A percentile compares a stretch with the other conserved stretches of the same genome.
Conservation (phyloP, 2,329 filamentous ascomycete species). For the Parastagonospora nodorum region DNA sequence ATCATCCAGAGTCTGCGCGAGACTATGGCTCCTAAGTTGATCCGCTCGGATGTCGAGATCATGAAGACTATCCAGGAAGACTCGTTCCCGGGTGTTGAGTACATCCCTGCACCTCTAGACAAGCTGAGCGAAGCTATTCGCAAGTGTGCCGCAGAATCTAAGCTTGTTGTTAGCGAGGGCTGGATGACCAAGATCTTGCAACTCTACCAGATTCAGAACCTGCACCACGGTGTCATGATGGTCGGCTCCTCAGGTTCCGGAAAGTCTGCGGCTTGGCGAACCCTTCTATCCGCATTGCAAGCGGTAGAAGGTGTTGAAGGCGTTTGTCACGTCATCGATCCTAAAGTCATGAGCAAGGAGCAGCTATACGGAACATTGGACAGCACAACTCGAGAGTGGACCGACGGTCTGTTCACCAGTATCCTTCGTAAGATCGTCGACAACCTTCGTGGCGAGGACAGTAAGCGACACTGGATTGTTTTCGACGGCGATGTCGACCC, state of each 20-base stretch:
- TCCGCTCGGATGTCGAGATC: slow-evolving; percentile 86
- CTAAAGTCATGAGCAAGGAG: slow-evolving; percentile 99
- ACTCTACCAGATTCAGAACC: slow-evolving; percentile 95
- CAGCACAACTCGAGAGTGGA: slow-evolving; percentile 97
- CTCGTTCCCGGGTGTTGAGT: slow-evolving; percentile 91
- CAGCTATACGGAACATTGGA: slow-evolving; percentile 94
- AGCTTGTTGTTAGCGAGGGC: slow-evolving; percentile 86
- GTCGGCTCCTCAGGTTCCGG: slow-evolving; percentile 97
- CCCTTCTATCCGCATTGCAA: slow-evolving; percentile 88
- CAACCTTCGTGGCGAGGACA: slow-evolving; percentile 94
- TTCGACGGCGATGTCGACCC: slow-evolving; percentile 99
- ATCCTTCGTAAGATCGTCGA: slow-evolving; percentile 98
- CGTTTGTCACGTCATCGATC: slow-evolving; percentile 96
- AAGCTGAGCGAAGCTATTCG: slow-evolving; percentile 81
- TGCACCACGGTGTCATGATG: slow-evolving; percentile 99
- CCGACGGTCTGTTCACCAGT: slow-evolving; percentile 96
- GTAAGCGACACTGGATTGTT: slow-evolving; percentile 98
- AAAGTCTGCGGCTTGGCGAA: slow-evolving; percentile 94
- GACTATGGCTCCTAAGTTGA: slow-evolving; percentile 96
- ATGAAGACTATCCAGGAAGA: slow-evolving; percentile 83
- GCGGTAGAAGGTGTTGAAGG: slow-evolving; percentile 90
- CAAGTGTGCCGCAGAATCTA: slow-evolving; percentile 79
- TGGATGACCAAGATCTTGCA: slow-evolving; percentile 99
- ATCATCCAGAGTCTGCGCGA: slow-evolving; percentile 98
- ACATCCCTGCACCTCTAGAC: slow-evolving; percentile 85